Base-by-base conservation (phyloP, 192 early-diverging fungal genomes). In the Backusella liffmaniae region DNA sequence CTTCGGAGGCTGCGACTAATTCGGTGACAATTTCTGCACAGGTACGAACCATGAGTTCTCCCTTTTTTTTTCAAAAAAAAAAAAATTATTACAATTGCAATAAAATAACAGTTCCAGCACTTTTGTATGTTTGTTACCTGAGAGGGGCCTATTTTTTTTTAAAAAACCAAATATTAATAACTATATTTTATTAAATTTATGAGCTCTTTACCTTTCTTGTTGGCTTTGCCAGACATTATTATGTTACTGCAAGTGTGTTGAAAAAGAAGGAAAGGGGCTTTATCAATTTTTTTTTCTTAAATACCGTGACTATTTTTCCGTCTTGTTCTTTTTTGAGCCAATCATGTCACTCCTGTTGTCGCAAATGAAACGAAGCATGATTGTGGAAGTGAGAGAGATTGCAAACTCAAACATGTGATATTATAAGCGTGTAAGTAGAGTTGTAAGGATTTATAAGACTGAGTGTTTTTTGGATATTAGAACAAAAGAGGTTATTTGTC, bases 1-100 rank as follows among this genome's bases (percentile, higher is more conserved):
- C 79, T 13, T 89, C 85, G 70, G 90, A 85, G 46, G 92, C 90
- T 16, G 80, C 83, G 36, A 99, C 85, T 15, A 99, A 90, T 80
- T 97, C 97, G 44, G 91, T 89, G 2, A 98, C 94, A 72, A 99
- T 99, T 82, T 97, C 95, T 39, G 90, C 88, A 83, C 93, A 95
- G 37, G 90, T 87, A 76, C 93, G 94, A 69, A 95, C 92, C 80
- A 94, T 88, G n/a, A 92, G 89, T 86, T 95, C 93, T 69, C 91
- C 85, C 87, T 88, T 34, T 26, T 65, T 26, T 37, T 21, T 15
- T 30, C 30, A 1, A 30, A 30, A 32, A 32, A 32, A n/a, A 16
- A 15, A 36, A 66, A 32, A 29, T 42, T 5, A 67, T 26, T 21
- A 37, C 51, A 18, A 62, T 15, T 16, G 2, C 42, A 21, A 32